phyloP scores from a whole-genome alignment of 805 yeast genomes.

The Candida quercuum region DNA sequence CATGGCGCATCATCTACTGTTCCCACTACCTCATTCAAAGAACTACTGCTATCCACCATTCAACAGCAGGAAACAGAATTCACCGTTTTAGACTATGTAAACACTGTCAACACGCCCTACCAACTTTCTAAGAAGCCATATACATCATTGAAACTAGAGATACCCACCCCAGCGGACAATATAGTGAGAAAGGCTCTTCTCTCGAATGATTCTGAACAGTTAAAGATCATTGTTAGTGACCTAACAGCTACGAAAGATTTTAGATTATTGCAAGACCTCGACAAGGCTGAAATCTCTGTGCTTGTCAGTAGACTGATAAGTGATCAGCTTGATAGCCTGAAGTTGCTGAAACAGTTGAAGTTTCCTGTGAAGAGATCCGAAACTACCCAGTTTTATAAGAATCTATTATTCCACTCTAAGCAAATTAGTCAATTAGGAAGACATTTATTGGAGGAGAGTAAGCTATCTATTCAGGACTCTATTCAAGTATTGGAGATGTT shows the following conservation, averaged over 20 bases:
- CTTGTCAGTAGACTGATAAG: not conserved
- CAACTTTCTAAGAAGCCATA: not conserved
- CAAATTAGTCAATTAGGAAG: not conserved
- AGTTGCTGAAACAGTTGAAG: not conserved
- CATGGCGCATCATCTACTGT: not conserved
- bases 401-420: not conserved
- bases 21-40: not conserved
- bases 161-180: not conserved
- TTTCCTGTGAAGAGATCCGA: not conserved
- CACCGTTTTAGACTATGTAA: slow-evolving; percentile 1
- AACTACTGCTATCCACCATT: not conserved
- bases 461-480: not conserved
- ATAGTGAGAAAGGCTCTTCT: not conserved
- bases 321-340: not conserved
- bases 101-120: not conserved
- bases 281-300: not conserved
- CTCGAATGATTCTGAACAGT: not conserved
- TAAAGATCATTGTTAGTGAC: not conserved
- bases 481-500: not conserved
- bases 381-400: not conserved
- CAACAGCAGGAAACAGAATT: not conserved
- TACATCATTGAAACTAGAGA: not conserved
- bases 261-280: not conserved
- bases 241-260: not conserved
- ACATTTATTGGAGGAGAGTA: not conserved